Evolutionary conservation across 1,284 basidiomycete species (phyloP).

Genomic region (Microbotryomycetes sp.): DNA sequence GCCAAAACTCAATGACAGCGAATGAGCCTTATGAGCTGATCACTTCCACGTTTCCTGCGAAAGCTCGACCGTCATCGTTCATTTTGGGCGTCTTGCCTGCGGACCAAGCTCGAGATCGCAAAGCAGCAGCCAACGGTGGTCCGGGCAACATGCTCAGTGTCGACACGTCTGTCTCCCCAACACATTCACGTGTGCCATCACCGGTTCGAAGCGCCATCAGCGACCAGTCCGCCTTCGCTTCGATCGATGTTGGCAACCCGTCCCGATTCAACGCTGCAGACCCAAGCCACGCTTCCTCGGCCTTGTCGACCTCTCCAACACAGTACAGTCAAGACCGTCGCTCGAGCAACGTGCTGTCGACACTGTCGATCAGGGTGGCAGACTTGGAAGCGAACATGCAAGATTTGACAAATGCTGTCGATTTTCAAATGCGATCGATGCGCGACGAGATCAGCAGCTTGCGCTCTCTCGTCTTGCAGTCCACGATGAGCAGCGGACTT

Average conservation of each 20-base stretch:
- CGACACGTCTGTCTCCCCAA: not conserved
- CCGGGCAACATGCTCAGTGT: not conserved
- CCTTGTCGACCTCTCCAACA: not conserved
- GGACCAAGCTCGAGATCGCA: constrained; percentile 14
- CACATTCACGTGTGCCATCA: not conserved
- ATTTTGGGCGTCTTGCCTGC: constrained; percentile 30
- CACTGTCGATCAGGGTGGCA: constrained; percentile 16
- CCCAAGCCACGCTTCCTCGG: not conserved
- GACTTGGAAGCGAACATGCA: constrained; percentile 23
- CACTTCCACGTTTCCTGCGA: constrained; percentile 8
- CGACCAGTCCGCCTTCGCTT: too few relatives aligned
- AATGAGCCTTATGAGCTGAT: constrained; percentile 10
- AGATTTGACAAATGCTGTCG: constrained; percentile 16
- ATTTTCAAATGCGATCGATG: constrained; percentile 18
- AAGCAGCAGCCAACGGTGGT: not conserved
- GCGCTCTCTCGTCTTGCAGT: constrained; percentile 21
- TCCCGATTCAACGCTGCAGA: not conserved
- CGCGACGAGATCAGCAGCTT: constrained; percentile 24
- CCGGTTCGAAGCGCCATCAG: not conserved
- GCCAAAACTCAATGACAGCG: constrained; percentile 1
- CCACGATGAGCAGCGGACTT: not conserved
- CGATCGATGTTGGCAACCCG: not conserved
- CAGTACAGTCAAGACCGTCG: not conserved
- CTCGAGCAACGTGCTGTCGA: not conserved
- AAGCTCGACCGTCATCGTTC: constrained; percentile 29